Base-by-base conservation (phyloP, 2,329 filamentous ascomycete genomes). In the Pestalotiopsis sp. region DNA sequence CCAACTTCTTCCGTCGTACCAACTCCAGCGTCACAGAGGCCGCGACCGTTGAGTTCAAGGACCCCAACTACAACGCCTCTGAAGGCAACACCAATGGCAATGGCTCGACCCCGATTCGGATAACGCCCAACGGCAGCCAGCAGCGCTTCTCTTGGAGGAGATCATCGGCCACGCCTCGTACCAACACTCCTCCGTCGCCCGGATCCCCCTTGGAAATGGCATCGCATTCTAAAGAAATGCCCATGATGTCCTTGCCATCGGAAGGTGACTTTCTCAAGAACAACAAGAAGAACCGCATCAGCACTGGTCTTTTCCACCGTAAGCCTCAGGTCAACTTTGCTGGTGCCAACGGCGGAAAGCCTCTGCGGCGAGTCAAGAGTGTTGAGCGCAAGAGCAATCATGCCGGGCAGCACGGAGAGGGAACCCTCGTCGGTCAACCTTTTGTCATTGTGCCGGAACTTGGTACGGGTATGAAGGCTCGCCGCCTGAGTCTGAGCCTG, bases 401-500 rank as follows among this genome's bases (percentile, higher is more conserved):
- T 1, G 39, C 22, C 13, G 30, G 44, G 10, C 66, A 72, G 22
- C 56, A 40, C 2, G 71, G 72, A 4, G 68, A 73, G 64, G 69
- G 52, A 44, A 69, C 64, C 66, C 73, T 75, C 4, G 71, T 73
- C 22, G 68, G 75, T 14, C 78, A 85, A 44, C 83, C 86, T 1
- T 90, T 87, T 86, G 83, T 85, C 1, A 83, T 91, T 39, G 85
- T 89, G 1, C 91, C 92, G 1, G 89, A 89, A 65, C 86, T 86
- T 24, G 92, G 92, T 13, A 91, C 90, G 20, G 92, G 92, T 10
- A 85, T 92, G 77, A 95, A 94, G 81, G 90, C 92, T 38, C 87
- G 92, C n/a, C 89, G 92, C 64, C 84, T 95, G 81, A 94, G 92
- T 75, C 78, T 93, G 62, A 91, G 87, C 73, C 81, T 94, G 30